These are phyloP conservation scores for Didymella pomorum DNA, from an alignment of 2,329 filamentous ascomycete genomes.

Conservation along the genomic window DNA sequence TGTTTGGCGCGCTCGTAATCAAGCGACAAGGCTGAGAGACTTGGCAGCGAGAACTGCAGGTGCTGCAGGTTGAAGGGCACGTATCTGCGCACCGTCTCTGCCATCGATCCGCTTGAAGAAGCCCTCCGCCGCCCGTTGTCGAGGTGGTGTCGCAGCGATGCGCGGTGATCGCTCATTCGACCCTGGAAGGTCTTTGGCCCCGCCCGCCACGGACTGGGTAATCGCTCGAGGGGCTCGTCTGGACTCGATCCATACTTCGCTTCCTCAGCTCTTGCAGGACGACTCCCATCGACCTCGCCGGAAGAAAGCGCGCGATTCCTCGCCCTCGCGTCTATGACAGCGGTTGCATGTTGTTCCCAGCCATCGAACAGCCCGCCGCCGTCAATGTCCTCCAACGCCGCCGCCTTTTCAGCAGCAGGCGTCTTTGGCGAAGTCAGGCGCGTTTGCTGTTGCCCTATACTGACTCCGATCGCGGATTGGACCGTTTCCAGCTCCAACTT, in stretches of 20 bases:
- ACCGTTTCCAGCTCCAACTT: slow-evolving; percentile 50
- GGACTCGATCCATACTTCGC: slow-evolving; percentile 16
- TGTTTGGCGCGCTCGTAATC: slow-evolving; percentile 30
- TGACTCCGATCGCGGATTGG: slow-evolving; percentile 63
- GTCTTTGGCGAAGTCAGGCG: slow-evolving; percentile 65
- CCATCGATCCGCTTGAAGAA: slow-evolving; percentile 49
- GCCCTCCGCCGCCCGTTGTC: slow-evolving; percentile 49
- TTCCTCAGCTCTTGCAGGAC: slow-evolving; percentile 4
- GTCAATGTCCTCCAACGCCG: slow-evolving; percentile 58
- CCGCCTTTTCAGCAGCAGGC: slow-evolving; percentile 66
- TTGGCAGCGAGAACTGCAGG: slow-evolving; percentile 49
- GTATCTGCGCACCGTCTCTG: slow-evolving; percentile 48
- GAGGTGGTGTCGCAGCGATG: slow-evolving; percentile 51
- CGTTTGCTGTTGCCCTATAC: slow-evolving; percentile 65
- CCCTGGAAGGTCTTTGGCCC: slow-evolving; percentile 48
- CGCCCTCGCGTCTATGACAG: slow-evolving; percentile 12
- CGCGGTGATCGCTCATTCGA: slow-evolving; percentile 46
- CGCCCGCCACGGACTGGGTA: slow-evolving; percentile 58
- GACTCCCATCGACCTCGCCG: slow-evolving; percentile 9
- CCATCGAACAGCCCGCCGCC: slow-evolving; percentile 59
- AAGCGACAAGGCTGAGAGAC: slow-evolving; percentile 41
- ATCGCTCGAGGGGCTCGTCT: slow-evolving; percentile 31
- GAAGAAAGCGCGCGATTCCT: not conserved
- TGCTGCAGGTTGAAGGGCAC: slow-evolving; percentile 49
- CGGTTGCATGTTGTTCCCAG: slow-evolving; percentile 38